Base-by-base conservation (phyloP, 1,284 basidiomycete species). In the Porodaedalea pini region DNA sequence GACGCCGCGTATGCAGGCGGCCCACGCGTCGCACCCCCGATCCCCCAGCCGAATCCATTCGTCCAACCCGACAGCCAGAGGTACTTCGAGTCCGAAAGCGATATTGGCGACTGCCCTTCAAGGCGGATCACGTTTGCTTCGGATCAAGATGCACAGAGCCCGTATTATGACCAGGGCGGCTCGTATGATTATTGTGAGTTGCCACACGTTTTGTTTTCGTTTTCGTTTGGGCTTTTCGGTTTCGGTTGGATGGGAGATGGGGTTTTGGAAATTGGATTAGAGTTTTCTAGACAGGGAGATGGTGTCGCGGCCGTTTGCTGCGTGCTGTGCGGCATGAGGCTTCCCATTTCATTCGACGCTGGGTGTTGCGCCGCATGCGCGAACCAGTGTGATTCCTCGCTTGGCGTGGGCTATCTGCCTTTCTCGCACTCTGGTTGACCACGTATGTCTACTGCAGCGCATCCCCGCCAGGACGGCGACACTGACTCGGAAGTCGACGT, bases 401-500 rank as follows among this genome's bases (percentile, higher is more conserved):
- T 29, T 39, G 29, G 23, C 34, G 19, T n/a, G 11, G 6, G 6
- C 11, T 15, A 32, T 39, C 17, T 39, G 29, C 17, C 17, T 11
- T 54, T 54, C 37, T 58, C 51, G 17, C 56, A 31, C 47, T 5
- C 3, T 50, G 23, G 37, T 44, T 41, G 37, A 51, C 32, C 25
- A 39, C 45, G 37, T 36, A 29, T 23, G 17, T 21, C 29, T 34
- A 15, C 21, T 47, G n/a, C 45, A 55, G 58, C 54, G 11, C 58
- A 59, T 34, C 40, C 40, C 17, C 59, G 55, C 19, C 54, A 57
- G 27, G 59, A 74, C 72, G 80, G 68, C 68, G 89, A 92, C 70
- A 85, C 85, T 40, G 88, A 90, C 69, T 89, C 87, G 15, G 88
- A 90, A 62, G 78, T 79, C 47, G 88, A 90, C 68, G 78, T 83